Percentiles rank a stretch among this genome's conserved stretches.
These are phyloP conservation scores for Musa schizocarpa DNA, from an alignment of 176 grass and related monocot genomes.

Conservation along the genomic window DNA sequence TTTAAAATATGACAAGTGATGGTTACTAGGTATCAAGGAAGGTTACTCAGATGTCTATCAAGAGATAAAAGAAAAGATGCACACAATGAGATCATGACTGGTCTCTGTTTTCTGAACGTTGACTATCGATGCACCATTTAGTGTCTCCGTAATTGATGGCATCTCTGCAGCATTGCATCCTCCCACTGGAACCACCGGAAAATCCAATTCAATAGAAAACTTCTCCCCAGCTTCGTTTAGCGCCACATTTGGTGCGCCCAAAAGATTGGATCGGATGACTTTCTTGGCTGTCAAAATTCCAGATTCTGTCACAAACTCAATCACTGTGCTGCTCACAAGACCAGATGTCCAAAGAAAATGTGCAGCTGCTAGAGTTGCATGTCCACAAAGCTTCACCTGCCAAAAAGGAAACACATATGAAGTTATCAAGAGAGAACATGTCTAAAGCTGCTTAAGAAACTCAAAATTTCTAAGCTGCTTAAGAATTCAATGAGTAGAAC, in stretches of 20 bases:
- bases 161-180: slow-evolving; percentile 24
- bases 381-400: slow-evolving; percentile 43
- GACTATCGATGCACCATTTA: slow-evolving; percentile 40
- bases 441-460: not conserved
- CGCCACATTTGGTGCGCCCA: slow-evolving; percentile 1
- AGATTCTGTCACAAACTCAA: slow-evolving; percentile 59
- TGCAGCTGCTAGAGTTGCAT: slow-evolving; percentile 56
- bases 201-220: slow-evolving; percentile 54
- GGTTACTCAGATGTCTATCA: not conserved
- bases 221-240: slow-evolving; percentile 15
- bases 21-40: not conserved
- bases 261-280: slow-evolving; percentile 10
- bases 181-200: slow-evolving; percentile 44
- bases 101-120: slow-evolving; percentile 42
- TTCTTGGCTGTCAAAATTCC: slow-evolving; percentile 49
- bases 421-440: not conserved
- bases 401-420: not conserved
- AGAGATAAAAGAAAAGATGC: slow-evolving; percentile 8
- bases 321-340: slow-evolving; percentile 19
- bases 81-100: slow-evolving; percentile 42
- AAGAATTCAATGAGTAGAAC: not conserved
- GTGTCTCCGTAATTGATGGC: slow-evolving; percentile 41
- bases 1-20: not conserved
- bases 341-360: slow-evolving; percentile 46
- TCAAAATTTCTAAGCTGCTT: not conserved